These are phyloP conservation scores for Stentor coeruleus DNA, from an alignment of 73 alveolate species.

Conservation along the genomic window DNA sequence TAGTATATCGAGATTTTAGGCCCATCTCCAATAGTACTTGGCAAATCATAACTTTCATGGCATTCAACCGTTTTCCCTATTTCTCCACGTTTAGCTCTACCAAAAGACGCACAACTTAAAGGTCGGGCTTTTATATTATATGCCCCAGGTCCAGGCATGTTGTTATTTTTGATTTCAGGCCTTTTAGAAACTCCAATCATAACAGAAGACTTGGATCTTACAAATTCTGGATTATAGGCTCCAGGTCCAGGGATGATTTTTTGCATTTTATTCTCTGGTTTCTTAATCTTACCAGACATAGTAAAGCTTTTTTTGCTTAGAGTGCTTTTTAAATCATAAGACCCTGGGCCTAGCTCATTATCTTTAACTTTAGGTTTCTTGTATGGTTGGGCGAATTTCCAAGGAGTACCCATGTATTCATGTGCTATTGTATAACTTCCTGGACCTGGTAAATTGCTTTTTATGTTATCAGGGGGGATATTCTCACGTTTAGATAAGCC, in stretches of 20 bases:
- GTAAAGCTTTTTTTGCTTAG: background rate
- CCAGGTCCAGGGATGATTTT: constrained; percentile 6
- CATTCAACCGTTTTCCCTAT: too few species aligned
- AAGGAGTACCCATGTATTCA: background rate
- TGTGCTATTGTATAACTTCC: background rate
- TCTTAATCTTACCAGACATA: background rate
- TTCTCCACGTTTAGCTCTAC: too few species aligned
- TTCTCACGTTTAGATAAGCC: background rate
- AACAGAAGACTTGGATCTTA: background rate
- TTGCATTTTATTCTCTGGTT: background rate
- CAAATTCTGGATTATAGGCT: background rate
- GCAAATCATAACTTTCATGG: too few species aligned
- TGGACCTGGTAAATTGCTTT: background rate
- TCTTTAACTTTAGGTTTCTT: background rate
- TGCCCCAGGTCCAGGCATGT: background rate
- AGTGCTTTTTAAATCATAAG: background rate
- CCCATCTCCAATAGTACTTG: too few species aligned
- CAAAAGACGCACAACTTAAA: too few species aligned
- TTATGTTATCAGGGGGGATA: background rate
- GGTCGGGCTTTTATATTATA: background rate
- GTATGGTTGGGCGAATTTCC: background rate
- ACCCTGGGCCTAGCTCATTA: background rate
- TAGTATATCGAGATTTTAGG: too few species aligned
- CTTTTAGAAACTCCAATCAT: background rate
- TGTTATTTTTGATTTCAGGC: background rate